Base-by-base conservation (phyloP, 768 basidiomycete genomes). In the Suillus fuscotomentosus region DNA sequence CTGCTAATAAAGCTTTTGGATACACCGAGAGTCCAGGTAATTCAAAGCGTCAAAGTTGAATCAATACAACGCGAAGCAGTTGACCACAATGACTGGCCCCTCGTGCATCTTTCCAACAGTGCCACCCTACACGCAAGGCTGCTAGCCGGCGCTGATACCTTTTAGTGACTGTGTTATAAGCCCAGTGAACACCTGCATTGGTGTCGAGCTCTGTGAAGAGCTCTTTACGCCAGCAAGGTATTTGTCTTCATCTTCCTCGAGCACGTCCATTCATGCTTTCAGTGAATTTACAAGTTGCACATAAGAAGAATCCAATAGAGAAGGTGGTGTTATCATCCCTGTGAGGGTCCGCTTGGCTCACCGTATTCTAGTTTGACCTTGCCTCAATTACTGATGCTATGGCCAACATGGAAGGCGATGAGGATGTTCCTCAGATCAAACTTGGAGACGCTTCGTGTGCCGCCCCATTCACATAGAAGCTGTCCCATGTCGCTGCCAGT, bases 391-490 rank as follows among this genome's bases (percentile, higher is more conserved):
- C 92, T 20, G 88, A 91, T 70, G 88, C 91, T 70, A 79, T 99
- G 77, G 86, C 96, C 0, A 91, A 96, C 47, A 89, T 99, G 88
- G 97, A 98, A 55, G 94, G 91, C 13, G 97, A 97, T 17, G 89
- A 93, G 20, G 96, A 99, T 39, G 89, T 95, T 0, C 97, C 97
- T 14, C 94, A 97, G 80, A 99, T 99, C 77, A 99, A 99, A 78
- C 88, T 99, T 36, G 97, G 97, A n/a, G 97, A 99, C 72, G 97
- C 97, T 0, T 98, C 95, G 2, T 98, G 96, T 72, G 97, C 97
- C 7, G 97, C 97, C 2, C 97, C 97, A 0, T 99, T 99, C 81
- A 99, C 97, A 0, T 98, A 95, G 11, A 99, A 99, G 76, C 79
- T 99, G 61, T 91, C 92, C n/a, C 97, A 99, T 73, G 97, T 99